Base-by-base conservation (phyloP, 176 grass and related monocot species). In the Pontederia paniculata region DNA sequence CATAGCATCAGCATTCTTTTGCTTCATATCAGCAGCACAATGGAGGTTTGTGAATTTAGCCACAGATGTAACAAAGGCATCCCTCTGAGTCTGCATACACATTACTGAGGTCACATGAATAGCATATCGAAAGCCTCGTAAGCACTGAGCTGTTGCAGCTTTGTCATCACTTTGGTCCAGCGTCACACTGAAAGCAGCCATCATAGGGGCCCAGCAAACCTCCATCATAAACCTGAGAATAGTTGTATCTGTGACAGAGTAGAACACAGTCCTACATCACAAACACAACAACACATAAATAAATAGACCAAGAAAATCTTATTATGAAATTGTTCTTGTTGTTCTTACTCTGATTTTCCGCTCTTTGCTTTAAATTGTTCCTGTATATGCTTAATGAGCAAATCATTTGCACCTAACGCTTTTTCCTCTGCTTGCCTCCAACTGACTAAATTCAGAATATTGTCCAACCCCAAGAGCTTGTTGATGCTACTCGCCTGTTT, bases 141-240 rank as follows among this genome's bases (percentile, higher is more conserved):
- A 81, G 78, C 86, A 97, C 72, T 97, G 93, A 15, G 86, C 74
- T 54, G 86, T 80, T 3, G 83, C 83, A 80, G 86, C 83, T 62
- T 83, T 89, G 69, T 97, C 86, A 62, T 91, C 80, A 77, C 80
- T 87, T 54, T 83, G 74, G 58, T 97, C 93, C 9, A 97, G 77
- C 11, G 81, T 89, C 63, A 97, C 77, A 79, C 72, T 97, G 73
- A 97, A 97, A 44, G 93, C 93, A 78, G 86, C 93, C 86, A 97
- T 97, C 77, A 97, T 78, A 68, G 93, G 93, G 37, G 93, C 93
- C 93, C 93, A 97, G 62, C 86, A 97, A n/a, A 82, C 81, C 50
- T 91, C 93, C 80, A 97, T 89, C 86, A 97, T 97, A 77, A 90
- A 89, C 61, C 77, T 85, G 59, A 97, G 74, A 73, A 91, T 97